Evolutionary conservation across 345 rosid species (phyloP).

Genomic region (Anastatica hierochuntica): DNA sequence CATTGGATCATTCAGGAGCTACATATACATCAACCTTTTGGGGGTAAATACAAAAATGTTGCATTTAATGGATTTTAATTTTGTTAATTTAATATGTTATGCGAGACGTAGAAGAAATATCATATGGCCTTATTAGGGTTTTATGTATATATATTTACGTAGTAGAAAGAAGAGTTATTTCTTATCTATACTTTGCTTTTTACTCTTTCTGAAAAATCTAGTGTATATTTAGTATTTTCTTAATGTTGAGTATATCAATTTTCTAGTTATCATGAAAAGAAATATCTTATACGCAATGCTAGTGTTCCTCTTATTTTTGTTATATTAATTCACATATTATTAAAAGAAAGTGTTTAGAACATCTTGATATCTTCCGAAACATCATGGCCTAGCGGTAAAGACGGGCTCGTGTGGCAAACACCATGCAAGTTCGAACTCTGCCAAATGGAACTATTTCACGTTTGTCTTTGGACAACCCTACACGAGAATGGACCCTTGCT

Average conservation of each 20-base stretch:
- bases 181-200: background rate
- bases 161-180: background rate
- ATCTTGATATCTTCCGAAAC: too few relatives aligned
- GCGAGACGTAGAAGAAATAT: background rate
- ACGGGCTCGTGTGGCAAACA: too few relatives aligned
- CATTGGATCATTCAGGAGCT: slow-evolving; percentile 20
- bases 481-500: too few relatives aligned
- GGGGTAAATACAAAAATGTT: background rate
- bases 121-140: background rate
- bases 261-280: too few relatives aligned
- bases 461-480: too few relatives aligned
- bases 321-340: too few relatives aligned
- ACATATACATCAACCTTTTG: background rate
- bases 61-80: background rate
- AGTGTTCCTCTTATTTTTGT: too few relatives aligned
- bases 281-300: too few relatives aligned
- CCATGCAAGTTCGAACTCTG: too few relatives aligned
- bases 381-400: too few relatives aligned
- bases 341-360: background rate
- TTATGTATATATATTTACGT: too few relatives aligned
- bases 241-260: background rate
- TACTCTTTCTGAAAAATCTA: background rate
- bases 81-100: background rate
- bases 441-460: too few relatives aligned
- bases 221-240: background rate